Conservation (phyloP, 768 basidiomycete species). For the Leccinum disarticulatum region DNA sequence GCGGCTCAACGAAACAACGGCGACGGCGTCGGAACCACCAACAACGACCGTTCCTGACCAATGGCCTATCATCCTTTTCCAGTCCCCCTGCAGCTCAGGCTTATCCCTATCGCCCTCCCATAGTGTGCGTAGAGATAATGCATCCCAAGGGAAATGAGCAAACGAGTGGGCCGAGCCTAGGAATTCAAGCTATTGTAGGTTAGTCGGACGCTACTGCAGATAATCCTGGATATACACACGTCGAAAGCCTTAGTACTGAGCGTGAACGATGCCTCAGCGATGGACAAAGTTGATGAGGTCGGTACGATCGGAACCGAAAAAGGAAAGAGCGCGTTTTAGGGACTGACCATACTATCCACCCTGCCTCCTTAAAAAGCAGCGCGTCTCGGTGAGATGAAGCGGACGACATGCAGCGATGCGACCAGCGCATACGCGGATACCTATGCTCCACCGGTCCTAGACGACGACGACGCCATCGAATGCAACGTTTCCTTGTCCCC, state of each 20-base stretch:
- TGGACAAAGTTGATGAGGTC: conserved; percentile 15
- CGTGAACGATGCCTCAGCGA: conserved; percentile 31
- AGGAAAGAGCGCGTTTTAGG: conserved; percentile 14
- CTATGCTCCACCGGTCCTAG: background rate
- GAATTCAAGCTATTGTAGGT: conserved; percentile 33
- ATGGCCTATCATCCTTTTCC: conserved; percentile 46
- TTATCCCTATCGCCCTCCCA: conserved; percentile 37
- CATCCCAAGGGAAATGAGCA: conserved; percentile 46
- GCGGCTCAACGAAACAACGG: conserved; percentile 35
- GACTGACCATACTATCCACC: background rate
- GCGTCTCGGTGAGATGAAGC: background rate
- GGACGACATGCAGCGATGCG: background rate
- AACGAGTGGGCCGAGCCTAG: conserved; percentile 35
- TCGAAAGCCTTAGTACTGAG: conserved; percentile 40
- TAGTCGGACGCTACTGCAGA: conserved; percentile 9
- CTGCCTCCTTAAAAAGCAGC: background rate
- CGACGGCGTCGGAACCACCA: conserved; percentile 39
- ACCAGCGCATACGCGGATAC: background rate
- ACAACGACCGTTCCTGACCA: conserved; percentile 56
- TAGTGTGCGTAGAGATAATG: conserved; percentile 37
- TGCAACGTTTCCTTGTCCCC: conserved; percentile 50
- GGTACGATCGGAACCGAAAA: conserved; percentile 15
- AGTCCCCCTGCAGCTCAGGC: conserved; percentile 35
- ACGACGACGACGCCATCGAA: conserved; percentile 31
- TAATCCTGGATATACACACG: conserved; percentile 37